These are phyloP conservation scores for Diphasiastrum complanatum DNA, from an alignment of 83 land plant genomes.

Conservation along the genomic window DNA sequence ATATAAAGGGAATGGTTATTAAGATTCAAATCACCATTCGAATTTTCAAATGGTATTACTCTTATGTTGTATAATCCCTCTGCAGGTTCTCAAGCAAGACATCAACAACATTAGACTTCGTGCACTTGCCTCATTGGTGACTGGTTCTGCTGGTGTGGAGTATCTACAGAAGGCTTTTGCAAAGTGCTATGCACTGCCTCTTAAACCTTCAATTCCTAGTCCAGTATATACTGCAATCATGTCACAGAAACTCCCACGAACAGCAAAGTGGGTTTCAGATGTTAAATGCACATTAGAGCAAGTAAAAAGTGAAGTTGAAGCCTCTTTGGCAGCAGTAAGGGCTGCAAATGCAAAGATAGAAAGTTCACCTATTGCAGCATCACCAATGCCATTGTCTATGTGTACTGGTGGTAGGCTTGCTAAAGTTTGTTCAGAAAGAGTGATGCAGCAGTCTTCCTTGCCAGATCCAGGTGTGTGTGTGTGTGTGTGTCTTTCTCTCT, in stretches of 20 bases:
- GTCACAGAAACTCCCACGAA: constrained; percentile 39
- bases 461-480: background rate
- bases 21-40: background rate
- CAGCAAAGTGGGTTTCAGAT: constrained; percentile 51
- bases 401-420: constrained; percentile 51
- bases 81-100: constrained; percentile 69
- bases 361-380: constrained; percentile 27
- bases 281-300: constrained; percentile 29
- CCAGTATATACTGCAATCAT: too few relatives aligned
- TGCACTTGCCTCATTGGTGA: constrained; percentile 67
- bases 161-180: constrained; percentile 74
- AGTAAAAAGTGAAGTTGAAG: constrained; percentile 52
- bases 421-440: too few relatives aligned
- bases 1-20: too few relatives aligned
- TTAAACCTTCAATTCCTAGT: constrained; percentile 16
- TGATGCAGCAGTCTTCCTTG: background rate
- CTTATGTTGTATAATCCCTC: background rate
- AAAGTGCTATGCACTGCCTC: constrained; percentile 49
- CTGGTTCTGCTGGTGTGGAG: constrained; percentile 71
- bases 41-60: background rate
- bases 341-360: constrained; percentile 10
- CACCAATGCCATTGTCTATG: constrained; percentile 50
- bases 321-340: constrained; percentile 33
- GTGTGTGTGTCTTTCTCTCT: constrained; percentile 7
- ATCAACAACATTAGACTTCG: constrained; percentile 64